Base-by-base conservation (phyloP, 441 rosid genomes). In the Aquilaria agallochum region DNA sequence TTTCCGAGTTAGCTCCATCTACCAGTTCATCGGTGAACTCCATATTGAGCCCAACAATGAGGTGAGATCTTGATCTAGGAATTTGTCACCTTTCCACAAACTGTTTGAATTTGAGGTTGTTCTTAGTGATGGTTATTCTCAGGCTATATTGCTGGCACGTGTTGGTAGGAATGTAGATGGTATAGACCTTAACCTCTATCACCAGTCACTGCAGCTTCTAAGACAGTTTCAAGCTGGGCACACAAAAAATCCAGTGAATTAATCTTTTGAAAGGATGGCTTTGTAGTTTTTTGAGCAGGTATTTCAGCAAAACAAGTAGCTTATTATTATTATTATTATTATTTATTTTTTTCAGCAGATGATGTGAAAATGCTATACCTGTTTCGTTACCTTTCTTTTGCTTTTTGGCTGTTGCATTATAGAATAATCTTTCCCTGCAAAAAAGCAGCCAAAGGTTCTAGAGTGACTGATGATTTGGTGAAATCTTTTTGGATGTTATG, bases 1-100 rank as follows among this genome's bases (percentile, higher is more conserved):
- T 68, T 86, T 94, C 14, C 84, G 75, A 45, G 72, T 77, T 45
- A 89, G 89, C 58, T 94, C 95, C 12, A 47, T 74, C 58, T 91
- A 84, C 71, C 96, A 87, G 73, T 94, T 91, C 72, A 89, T 91
- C 3, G 97, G 99, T 3, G 97, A 93, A 82, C 92, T 93, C 63
- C 72, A 60, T 69, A 67, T 85, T 68, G 71, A 71, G 48, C 80
- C 70, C 6, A 64, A 71, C 31, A 56, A 79, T 36, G 79, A 83
- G 85, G 94, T 85, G 53, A 54, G 55, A 10, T 58, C 9, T 58
- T 31, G 33, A 33, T 1, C 0, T 13, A 33, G 11, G 11, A 50
- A 32, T 32, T 48, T 52, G 57, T 55, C n/a, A 14, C 44, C 15
- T 53, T 53, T 10, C 9, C 56, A 14, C 31, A 36, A 20, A n/a